phyloP scores from a whole-genome alignment of 2,329 filamentous ascomycete genomes.

The Magnaporthales sp. region DNA sequence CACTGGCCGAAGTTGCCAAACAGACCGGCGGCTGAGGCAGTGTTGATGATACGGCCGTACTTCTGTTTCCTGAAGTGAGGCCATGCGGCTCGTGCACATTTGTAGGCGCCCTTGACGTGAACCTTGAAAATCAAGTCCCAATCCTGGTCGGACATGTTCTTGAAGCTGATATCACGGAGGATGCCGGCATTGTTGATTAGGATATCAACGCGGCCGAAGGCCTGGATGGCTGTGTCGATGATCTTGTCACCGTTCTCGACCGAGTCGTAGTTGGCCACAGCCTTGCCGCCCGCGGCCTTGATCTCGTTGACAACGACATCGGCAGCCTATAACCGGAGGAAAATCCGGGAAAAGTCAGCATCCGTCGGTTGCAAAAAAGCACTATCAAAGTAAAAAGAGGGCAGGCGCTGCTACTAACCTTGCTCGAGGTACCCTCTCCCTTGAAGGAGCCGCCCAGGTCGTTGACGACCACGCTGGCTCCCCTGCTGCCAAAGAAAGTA shows the following conservation, averaged over 20 bases:
- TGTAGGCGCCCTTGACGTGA: conserved; percentile 89
- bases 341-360: too few species aligned
- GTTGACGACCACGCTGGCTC: conserved; percentile 74
- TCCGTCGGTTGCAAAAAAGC: too few species aligned
- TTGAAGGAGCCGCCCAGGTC: conserved; percentile 90
- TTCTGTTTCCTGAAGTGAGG: conserved; percentile 98
- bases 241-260: conserved; percentile 92
- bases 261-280: conserved; percentile 93
- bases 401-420: conserved; percentile 44
- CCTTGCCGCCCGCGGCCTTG: conserved; percentile 82
- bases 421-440: conserved; percentile 79
- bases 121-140: conserved; percentile 95
- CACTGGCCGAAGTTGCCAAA: conserved; percentile 94
- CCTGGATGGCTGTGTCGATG: conserved; percentile 77
- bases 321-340: conserved; percentile 48
- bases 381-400: conserved; percentile 14
- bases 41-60: conserved; percentile 95
- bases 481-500: conserved; percentile 82
- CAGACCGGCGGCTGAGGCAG: conserved; percentile 87
- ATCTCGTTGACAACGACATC: conserved; percentile 79
- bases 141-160: conserved; percentile 95
- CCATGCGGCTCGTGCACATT: conserved; percentile 91
- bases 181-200: conserved; percentile 98
- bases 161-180: conserved; percentile 89
- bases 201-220: conserved; percentile 81